These are phyloP conservation scores for Fusarium duplospermum DNA, from an alignment of 2,329 filamentous ascomycete genomes.

Conservation along the genomic window DNA sequence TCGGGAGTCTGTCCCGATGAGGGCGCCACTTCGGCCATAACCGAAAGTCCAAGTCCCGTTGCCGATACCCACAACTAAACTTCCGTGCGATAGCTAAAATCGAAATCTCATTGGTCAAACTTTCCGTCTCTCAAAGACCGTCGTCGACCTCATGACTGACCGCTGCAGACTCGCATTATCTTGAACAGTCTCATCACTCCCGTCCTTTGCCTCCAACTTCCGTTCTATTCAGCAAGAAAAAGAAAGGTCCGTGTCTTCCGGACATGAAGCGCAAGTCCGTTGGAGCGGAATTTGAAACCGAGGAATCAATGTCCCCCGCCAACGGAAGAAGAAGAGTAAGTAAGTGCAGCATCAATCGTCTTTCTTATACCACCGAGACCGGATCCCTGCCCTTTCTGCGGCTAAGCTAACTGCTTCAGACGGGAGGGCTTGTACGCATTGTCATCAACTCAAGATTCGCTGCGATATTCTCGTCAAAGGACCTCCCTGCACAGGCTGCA, in stretches of 20 bases:
- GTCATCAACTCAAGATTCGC: constrained; percentile 62
- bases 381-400: neutral
- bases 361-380: neutral
- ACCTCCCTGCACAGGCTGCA: constrained; percentile 61
- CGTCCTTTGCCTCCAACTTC: neutral
- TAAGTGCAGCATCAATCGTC: neutral
- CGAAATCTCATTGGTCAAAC: neutral
- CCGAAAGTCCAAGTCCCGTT: neutral
- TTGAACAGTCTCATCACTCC: neutral
- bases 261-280: neutral
- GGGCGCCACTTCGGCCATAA: neutral
- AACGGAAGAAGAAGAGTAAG: neutral
- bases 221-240: neutral
- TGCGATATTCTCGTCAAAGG: constrained; percentile 62
- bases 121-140: neutral
- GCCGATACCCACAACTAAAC: neutral
- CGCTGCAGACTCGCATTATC: neutral
- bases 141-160: neutral
- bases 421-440: constrained; percentile 58
- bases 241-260: neutral
- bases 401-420: constrained; percentile 36
- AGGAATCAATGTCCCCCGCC: neutral
- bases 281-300: neutral
- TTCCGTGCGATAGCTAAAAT: neutral
- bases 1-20: neutral